Percentiles rank a stretch among this genome's conserved stretches.
phyloP scores from a whole-genome alignment of 169 alveolate species.

The Plasmodium reichenowi region DNA sequence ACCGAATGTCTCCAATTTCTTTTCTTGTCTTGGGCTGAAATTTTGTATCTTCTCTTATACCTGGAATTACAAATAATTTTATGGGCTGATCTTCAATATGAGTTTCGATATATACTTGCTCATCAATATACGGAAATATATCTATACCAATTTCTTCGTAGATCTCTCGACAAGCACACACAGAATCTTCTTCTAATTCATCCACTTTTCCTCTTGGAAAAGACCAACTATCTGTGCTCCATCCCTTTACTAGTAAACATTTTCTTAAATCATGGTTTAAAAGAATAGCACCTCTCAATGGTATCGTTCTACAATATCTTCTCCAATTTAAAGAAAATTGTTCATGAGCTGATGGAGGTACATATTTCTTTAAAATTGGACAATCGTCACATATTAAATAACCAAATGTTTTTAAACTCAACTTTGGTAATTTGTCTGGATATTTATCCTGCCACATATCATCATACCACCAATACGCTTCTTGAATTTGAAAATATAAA shows the following conservation, averaged over 20 bases:
- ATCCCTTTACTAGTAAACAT: constrained; percentile 89
- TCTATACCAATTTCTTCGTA: constrained; percentile 95
- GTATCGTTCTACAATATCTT: constrained; percentile 87
- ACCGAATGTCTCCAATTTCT: constrained; percentile 88
- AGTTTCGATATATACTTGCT: constrained; percentile 85
- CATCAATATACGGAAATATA: constrained; percentile 84
- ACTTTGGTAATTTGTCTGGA: constrained; percentile 83
- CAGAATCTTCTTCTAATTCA: constrained; percentile 92
- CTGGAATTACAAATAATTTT: constrained; percentile 90
- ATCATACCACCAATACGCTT: constrained; percentile 94
- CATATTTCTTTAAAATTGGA: constrained; percentile 82
- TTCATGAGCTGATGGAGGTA: constrained; percentile 84
- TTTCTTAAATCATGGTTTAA: constrained; percentile 87
- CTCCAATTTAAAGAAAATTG: constrained; percentile 84
- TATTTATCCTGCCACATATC: constrained; percentile 92
- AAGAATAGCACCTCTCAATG: constrained; percentile 92
- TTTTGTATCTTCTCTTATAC: constrained; percentile 85
- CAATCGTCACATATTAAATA: constrained; percentile 89
- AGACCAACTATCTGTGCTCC: constrained; percentile 90
- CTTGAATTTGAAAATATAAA: constrained; percentile 91
- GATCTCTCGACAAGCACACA: constrained; percentile 95
- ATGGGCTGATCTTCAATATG: constrained; percentile 86
- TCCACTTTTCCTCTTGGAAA: constrained; percentile 96
- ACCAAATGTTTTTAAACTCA: constrained; percentile 87
- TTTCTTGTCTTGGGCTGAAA: constrained; percentile 88